phyloP scores from a whole-genome alignment of 2,329 filamentous ascomycete genomes.

The Arthrinium puccinioides region DNA sequence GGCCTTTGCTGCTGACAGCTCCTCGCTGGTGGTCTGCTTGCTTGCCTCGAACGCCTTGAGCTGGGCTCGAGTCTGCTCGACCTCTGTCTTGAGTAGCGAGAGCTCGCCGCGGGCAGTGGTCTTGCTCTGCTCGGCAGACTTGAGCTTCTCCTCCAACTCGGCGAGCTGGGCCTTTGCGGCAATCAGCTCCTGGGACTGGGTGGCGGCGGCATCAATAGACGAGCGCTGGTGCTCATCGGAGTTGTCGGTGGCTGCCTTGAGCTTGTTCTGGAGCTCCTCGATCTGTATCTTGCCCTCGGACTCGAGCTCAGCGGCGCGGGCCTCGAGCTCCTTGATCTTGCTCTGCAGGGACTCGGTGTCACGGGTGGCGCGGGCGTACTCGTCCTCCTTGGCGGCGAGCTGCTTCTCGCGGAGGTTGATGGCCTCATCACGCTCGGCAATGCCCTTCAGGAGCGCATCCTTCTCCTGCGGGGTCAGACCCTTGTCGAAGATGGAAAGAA shows the following conservation, averaged over 20 bases:
- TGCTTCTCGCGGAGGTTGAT: constrained; percentile 25
- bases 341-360: constrained; percentile 30
- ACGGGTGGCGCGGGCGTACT: constrained; percentile 22
- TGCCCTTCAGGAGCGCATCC: constrained; percentile 27
- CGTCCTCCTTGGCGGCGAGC: constrained; percentile 30
- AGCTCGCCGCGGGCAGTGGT: too few species aligned
- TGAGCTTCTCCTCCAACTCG: constrained; percentile 15
- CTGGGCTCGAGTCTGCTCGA: too few species aligned
- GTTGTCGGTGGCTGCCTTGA: constrained; percentile 20
- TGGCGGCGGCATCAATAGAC: constrained; percentile 10
- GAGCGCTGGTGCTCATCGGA: constrained; percentile 16
- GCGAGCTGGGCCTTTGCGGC: constrained; percentile 8
- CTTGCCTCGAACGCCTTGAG: too few species aligned
- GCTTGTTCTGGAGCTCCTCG: constrained; percentile 26
- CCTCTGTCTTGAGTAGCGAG: too few species aligned
- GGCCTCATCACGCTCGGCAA: constrained; percentile 29
- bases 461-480: constrained; percentile 25
- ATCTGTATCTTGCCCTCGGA: constrained; percentile 25
- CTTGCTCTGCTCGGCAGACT: constrained; percentile 15
- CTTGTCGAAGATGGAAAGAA: constrained; percentile 30
- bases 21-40: constrained; percentile 14
- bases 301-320: constrained; percentile 20
- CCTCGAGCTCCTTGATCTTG: constrained; percentile 29
- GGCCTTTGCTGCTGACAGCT: constrained; percentile 20
- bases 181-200: constrained; percentile 13